phyloP scores from a whole-genome alignment of 441 rosid species.

The Corymbia citriodora region DNA sequence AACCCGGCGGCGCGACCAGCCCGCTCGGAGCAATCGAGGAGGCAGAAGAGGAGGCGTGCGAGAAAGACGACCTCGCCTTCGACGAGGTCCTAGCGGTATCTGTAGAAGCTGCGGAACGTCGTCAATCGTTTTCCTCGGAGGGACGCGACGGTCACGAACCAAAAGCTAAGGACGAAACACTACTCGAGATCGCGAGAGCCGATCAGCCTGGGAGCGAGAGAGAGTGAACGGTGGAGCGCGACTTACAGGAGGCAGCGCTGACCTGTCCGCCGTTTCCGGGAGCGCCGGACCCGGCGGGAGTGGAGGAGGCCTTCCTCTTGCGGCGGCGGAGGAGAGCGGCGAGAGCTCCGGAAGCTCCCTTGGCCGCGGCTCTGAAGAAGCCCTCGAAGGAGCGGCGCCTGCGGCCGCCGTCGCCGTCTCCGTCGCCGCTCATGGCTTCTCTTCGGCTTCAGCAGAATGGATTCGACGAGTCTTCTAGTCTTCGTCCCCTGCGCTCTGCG shows the following conservation, averaged over 20 bases:
- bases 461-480: background rate
- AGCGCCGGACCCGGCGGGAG: conserved; percentile 2
- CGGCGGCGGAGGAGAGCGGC: conserved; percentile 12
- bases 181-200: too few species aligned
- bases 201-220: background rate
- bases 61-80: conserved; percentile 27
- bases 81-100: conserved; percentile 29
- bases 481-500: background rate
- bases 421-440: background rate
- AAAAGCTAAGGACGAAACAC: background rate
- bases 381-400: conserved; percentile 13
- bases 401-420: background rate
- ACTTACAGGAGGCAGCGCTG: conserved; percentile 52
- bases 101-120: conserved; percentile 39
- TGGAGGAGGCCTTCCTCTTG: conserved; percentile 11
- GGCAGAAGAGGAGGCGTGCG: conserved; percentile 36
- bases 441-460: background rate
- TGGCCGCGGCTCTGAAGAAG: conserved; percentile 33
- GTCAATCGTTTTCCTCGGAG: background rate
- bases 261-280: conserved; percentile 9
- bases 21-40: conserved; percentile 27
- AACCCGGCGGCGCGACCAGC: conserved; percentile 20
- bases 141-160: conserved; percentile 21
- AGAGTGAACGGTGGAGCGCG: background rate
- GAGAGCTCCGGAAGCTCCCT: conserved; percentile 41